A percentile compares a stretch with the other conserved stretches of the same genome.
Evolutionary conservation across 352 stramenopile species (phyloP).

Genomic region (Pythium rishiriense): DNA sequence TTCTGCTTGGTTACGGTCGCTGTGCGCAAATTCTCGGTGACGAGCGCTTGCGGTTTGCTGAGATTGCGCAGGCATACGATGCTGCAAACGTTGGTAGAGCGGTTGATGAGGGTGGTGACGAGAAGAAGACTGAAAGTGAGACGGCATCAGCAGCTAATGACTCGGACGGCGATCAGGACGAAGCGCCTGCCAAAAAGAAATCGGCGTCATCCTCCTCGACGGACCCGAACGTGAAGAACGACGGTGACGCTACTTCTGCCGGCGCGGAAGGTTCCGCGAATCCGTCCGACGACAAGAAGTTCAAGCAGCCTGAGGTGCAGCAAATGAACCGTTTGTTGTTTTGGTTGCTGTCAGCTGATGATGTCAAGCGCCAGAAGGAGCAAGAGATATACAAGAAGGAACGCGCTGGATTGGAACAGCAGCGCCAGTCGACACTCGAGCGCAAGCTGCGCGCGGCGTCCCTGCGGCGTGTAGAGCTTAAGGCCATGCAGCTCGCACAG

Average conservation of each 20-base stretch:
- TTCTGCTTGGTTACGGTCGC: constrained; percentile 84
- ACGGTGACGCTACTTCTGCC: constrained; percentile 29
- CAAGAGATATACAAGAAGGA: constrained; percentile 79
- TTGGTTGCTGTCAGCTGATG: constrained; percentile 84
- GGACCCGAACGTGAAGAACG: constrained; percentile 12
- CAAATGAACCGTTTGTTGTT: constrained; percentile 88
- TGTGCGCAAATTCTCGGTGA: constrained; percentile 83
- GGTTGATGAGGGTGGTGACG: constrained; percentile 42
- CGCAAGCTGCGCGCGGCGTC: constrained; percentile 60
- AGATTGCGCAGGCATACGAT: constrained; percentile 57
- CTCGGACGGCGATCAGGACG: constrained; percentile 26
- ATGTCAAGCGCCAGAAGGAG: constrained; percentile 83
- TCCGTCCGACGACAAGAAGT: constrained; percentile 38
- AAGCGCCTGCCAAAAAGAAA: constrained; percentile 19
- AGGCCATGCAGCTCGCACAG: constrained; percentile 83
- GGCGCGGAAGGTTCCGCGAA: constrained; percentile 25
- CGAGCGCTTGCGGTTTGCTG: constrained; percentile 66
- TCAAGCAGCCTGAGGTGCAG: constrained; percentile 88
- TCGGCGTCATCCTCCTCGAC: background rate
- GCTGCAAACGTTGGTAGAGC: constrained; percentile 30
- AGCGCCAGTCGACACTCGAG: constrained; percentile 70
- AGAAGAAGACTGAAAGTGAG: constrained; percentile 30
- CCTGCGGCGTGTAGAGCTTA: constrained; percentile 76
- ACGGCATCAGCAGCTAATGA: constrained; percentile 7
- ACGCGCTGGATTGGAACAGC: constrained; percentile 62